Percentiles rank a stretch among this genome's conserved stretches.
Evolutionary conservation across 2,329 filamentous ascomycete genomes (phyloP).

Genomic region (Epichloe baconii): DNA sequence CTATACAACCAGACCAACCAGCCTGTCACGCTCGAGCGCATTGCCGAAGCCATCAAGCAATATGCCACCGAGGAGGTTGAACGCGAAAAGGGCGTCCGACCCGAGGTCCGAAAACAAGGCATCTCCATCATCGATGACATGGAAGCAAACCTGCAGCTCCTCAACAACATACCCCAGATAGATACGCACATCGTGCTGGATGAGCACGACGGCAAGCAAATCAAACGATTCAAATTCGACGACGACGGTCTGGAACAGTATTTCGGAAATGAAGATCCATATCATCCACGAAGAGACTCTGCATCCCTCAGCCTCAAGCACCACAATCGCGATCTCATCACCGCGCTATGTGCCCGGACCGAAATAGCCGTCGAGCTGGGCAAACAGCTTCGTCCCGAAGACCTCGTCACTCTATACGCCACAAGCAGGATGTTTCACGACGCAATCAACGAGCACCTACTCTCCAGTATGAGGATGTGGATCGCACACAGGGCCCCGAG

Average conservation of each 20-base stretch:
- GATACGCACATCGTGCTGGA: constrained; percentile 6
- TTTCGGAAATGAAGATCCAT: constrained; percentile 19
- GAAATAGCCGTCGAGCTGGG: constrained; percentile 44
- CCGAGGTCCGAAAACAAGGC: constrained; percentile 2
- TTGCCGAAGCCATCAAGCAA: constrained; percentile 12
- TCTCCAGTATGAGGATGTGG: constrained; percentile 43
- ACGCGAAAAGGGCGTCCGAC: constrained; percentile 1
- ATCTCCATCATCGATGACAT: constrained; percentile 8
- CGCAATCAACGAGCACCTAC: constrained; percentile 45
- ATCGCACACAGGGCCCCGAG: constrained; percentile 38
- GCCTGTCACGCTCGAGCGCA: constrained; percentile 8
- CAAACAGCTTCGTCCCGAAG: constrained; percentile 37
- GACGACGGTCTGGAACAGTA: constrained; percentile 14
- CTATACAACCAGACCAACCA: constrained; percentile 4
- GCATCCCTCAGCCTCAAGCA: constrained; percentile 9
- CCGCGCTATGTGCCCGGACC: constrained; percentile 27
- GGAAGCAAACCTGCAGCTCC: constrained; percentile 4
- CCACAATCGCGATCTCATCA: constrained; percentile 28
- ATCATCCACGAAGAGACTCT: constrained; percentile 7
- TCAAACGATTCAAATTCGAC: constrained; percentile 18
- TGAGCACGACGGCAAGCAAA: constrained; percentile 6
- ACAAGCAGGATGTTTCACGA: constrained; percentile 50
- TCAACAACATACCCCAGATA: background rate
- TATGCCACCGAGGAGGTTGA: constrained; percentile 10
- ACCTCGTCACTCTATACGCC: constrained; percentile 51